Evolutionary conservation across 208 protist genomes (phyloP), one percentile per base, ranked within the genome.

Genomic region (Leishmania guyanensis): DNA sequence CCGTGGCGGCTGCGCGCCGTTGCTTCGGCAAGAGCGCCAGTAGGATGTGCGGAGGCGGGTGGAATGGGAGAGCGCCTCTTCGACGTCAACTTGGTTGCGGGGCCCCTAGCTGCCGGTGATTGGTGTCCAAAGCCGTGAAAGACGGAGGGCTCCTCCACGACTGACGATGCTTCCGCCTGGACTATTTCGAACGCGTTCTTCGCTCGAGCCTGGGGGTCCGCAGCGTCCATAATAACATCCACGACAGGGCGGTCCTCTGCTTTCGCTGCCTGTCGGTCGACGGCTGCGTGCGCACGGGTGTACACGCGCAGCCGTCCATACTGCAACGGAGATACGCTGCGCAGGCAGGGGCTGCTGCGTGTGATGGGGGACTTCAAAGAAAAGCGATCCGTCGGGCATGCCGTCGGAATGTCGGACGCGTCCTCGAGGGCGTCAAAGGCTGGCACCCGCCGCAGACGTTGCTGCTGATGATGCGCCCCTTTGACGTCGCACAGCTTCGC

Each of bases 181-280:
- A 84, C 78, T 9, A 89, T 71, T 8, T 77, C 46, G 73, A 79
- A 89, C 46, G 75, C 56, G 64, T 89, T 89, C 29, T 79, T 65
- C n/a, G 79, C 80, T 0, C 60, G 78, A 2, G 43, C 76, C 16
- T 84, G 16, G 5, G 53, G 77, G 33, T 54, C 78, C 1, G 53
- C 66, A 1, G 82, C 43, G 54, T 87, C 70, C 43, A 86, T 22
- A 0, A 81, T 68, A 8, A 90, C 84, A 58, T 84, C 83, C 12
- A 90, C 64, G 26, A 90, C 51, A 51, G 33, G 79, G 53, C 81
- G 82, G 62, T 90, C 86, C 70, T 86, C 79, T n/a, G 64, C 50
- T 10, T 68, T 69, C 53, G 78, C 78, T 39, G 22, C 43, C 33
- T 33, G 48, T 1, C 75, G 77, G 58, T 85, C 86, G 36, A 50